Conservation (phyloP, 768 basidiomycete genomes). For the Termitomyces sp. region DNA sequence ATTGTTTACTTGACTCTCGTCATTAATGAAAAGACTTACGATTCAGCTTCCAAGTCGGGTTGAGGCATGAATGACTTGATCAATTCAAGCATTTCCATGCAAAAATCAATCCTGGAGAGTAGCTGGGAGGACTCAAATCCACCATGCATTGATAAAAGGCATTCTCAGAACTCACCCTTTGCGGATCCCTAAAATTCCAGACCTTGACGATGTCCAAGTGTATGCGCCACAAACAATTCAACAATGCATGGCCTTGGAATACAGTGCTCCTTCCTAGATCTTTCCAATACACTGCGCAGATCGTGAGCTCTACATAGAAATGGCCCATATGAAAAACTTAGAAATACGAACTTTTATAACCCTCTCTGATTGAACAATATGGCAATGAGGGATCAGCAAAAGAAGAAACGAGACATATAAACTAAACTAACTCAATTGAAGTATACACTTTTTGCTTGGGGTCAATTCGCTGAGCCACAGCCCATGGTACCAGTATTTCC, state of each 20-base stretch:
- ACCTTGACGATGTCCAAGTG: slow-evolving; percentile 18
- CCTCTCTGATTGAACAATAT: background rate
- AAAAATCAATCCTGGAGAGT: background rate
- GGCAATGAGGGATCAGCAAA: too few species aligned
- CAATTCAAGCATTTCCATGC: background rate
- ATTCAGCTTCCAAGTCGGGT: background rate
- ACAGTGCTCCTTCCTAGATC: slow-evolving; percentile 2
- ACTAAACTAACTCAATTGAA: background rate
- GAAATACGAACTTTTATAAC: background rate
- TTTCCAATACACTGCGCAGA: slow-evolving; percentile 7
- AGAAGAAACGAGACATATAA: background rate
- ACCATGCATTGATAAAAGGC: background rate
- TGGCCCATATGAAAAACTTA: too few species aligned
- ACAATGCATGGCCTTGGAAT: background rate
- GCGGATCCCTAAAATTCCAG: slow-evolving; percentile 23
- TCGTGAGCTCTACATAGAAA: background rate
- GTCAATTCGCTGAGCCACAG: slow-evolving; percentile 1
- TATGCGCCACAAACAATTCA: slow-evolving; percentile 7
- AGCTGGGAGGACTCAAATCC: background rate
- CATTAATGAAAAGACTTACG: background rate
- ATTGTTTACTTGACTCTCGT: background rate
- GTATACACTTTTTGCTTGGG: background rate
- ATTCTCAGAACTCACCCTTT: slow-evolving; percentile 2
- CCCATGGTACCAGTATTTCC: background rate
- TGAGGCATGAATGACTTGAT: background rate